Conservation (phyloP, 371 early-diverging fungal species). For the Nematocida sp. region DNA sequence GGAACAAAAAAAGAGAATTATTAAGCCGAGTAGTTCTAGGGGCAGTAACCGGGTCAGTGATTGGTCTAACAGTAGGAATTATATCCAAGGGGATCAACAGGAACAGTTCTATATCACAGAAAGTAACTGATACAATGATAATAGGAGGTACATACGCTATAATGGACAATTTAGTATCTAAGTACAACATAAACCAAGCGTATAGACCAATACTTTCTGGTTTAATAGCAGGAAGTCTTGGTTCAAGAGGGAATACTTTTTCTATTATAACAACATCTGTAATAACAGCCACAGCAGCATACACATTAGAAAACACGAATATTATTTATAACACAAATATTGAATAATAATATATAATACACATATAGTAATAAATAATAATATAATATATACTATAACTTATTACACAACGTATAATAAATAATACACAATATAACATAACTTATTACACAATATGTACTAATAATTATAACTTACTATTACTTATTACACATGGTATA, state of each 20-base stretch:
- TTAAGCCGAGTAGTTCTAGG: slow-evolving; percentile 10
- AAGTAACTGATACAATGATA: slow-evolving; percentile 14
- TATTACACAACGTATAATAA: too few relatives aligned
- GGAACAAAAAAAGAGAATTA: slow-evolving; percentile 27
- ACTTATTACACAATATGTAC: too few relatives aligned
- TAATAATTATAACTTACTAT: too few relatives aligned
- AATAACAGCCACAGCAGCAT: slow-evolving; percentile 6
- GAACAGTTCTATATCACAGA: slow-evolving; percentile 8
- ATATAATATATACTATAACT: too few relatives aligned
- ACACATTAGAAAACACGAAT: slow-evolving; percentile 18
- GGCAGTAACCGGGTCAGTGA: slow-evolving; percentile 5
- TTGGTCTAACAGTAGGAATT: slow-evolving; percentile 6
- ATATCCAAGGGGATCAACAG: not conserved
- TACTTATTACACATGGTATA: too few relatives aligned
- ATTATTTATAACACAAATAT: not conserved
- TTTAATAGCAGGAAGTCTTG: slow-evolving; percentile 9
- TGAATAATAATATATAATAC: not conserved
- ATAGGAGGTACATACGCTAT: slow-evolving; percentile 36
- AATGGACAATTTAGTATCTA: slow-evolving; percentile 11
- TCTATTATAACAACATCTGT: slow-evolving; percentile 25
- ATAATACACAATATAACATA: too few relatives aligned
- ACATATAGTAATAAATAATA: too few relatives aligned
- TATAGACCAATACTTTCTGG: slow-evolving; percentile 47
- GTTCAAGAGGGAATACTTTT: not conserved
- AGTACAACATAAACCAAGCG: not conserved